Conservation (phyloP, 116 monocot species). For the Posidonia oceanica region DNA sequence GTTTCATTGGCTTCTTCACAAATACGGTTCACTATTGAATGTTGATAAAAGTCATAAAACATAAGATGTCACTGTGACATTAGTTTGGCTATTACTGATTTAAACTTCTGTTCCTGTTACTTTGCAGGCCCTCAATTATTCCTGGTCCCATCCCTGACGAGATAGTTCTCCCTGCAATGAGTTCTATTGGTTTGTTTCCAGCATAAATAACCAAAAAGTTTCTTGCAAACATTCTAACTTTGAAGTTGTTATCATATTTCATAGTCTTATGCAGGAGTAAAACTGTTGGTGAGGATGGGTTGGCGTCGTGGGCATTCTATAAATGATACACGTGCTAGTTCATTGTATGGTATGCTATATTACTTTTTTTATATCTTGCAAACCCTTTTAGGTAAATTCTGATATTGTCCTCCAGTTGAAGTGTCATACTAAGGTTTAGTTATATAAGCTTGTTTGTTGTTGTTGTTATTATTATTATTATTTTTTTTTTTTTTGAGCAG, state of each 20-base stretch:
- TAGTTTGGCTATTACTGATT: too few relatives aligned
- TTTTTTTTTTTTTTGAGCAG: neutral
- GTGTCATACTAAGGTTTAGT: too few relatives aligned
- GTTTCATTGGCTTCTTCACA: too few relatives aligned
- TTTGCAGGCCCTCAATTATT: slow-evolving; percentile 86
- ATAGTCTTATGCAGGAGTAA: slow-evolving; percentile 35
- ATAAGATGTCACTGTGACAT: too few relatives aligned
- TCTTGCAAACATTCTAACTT: neutral
- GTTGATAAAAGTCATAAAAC: too few relatives aligned
- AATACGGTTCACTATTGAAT: too few relatives aligned
- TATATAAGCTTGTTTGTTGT: too few relatives aligned
- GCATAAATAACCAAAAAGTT: neutral
- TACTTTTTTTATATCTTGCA: neutral
- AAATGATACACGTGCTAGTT: slow-evolving; percentile 48
- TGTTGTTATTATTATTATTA: too few relatives aligned
- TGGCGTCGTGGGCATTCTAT: slow-evolving; percentile 91
- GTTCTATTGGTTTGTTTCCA: slow-evolving; percentile 63
- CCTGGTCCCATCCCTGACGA: slow-evolving; percentile 96
- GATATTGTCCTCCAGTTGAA: too few relatives aligned
- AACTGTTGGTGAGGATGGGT: slow-evolving; percentile 86
- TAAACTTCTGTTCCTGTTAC: neutral
- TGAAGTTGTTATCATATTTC: neutral
- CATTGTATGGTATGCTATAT: slow-evolving; percentile 59
- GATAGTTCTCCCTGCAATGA: slow-evolving; percentile 68
- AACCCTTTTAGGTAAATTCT: neutral